Evolutionary conservation across 2,329 filamentous ascomycete genomes (phyloP).

Genomic region (Anthostomella pinea): DNA sequence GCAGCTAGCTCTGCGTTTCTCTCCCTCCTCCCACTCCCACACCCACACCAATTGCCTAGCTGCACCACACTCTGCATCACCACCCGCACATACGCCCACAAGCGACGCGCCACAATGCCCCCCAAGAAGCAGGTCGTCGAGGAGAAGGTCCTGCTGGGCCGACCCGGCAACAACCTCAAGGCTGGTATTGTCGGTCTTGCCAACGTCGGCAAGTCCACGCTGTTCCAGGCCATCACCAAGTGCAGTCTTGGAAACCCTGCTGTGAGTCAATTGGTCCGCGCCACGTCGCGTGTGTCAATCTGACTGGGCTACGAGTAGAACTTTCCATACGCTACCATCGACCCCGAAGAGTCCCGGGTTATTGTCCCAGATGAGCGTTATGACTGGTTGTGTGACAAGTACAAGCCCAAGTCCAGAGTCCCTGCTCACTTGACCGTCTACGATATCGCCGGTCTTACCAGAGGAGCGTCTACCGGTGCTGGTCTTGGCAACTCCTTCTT

Average conservation of each 20-base stretch:
- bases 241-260: conserved; percentile 95
- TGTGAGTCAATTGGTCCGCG: conserved; percentile 52
- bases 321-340: conserved; percentile 98
- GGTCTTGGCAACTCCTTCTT: conserved; percentile 97
- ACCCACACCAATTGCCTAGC: conserved; percentile 46
- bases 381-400: conserved; percentile 93
- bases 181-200: conserved; percentile 99
- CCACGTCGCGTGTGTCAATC: conserved; percentile 27
- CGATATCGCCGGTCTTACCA: conserved; percentile 95
- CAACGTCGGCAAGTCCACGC: conserved; percentile 98
- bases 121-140: conserved; percentile 91
- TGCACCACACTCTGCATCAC: conserved; percentile 45
- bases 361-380: conserved; percentile 94
- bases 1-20: conserved; percentile 68
- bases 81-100: conserved; percentile 56
- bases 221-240: conserved; percentile 99
- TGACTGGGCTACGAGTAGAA: conserved; percentile 58
- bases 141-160: conserved; percentile 94
- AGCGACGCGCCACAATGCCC: conserved; percentile 75
- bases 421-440: conserved; percentile 97
- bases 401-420: conserved; percentile 96
- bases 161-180: conserved; percentile 97
- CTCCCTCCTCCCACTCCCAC: conserved; percentile 44
- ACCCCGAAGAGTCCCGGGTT: conserved; percentile 96
- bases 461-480: conserved; percentile 93